Conservation (phyloP, 352 stramenopile species). For the Phytopythium vexans region DNA sequence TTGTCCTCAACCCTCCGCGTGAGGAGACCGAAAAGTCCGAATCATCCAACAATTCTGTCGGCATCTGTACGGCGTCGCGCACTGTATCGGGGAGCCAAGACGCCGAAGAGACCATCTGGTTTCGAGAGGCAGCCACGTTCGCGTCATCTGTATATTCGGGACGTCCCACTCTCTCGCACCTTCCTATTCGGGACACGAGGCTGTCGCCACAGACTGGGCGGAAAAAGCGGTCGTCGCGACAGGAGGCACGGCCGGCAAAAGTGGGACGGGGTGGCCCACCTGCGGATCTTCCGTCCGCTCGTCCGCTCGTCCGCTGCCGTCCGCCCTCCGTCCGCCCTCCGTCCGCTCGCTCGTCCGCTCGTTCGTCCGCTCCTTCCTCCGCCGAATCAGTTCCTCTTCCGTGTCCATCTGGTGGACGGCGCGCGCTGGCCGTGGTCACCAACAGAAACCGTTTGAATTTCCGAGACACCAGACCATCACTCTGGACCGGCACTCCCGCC, state of each 20-base stretch:
- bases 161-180: neutral
- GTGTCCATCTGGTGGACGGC: constrained; percentile 5
- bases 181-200: neutral
- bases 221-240: neutral
- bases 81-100: too few relatives aligned
- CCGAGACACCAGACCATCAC: constrained; percentile 5
- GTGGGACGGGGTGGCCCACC: constrained; percentile 2
- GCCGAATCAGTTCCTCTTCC: constrained; percentile 10
- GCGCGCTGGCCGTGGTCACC: neutral
- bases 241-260: constrained; percentile 1
- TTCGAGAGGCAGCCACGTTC: neutral
- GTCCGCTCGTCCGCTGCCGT: neutral
- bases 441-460: constrained; percentile 10
- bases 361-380: constrained; percentile 3
- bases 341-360: too few relatives aligned
- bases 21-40: too few relatives aligned
- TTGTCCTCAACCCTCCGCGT: too few relatives aligned
- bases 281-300: neutral
- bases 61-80: too few relatives aligned
- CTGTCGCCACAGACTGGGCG: constrained; percentile 1
- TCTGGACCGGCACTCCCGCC: constrained; percentile 14
- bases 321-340: neutral
- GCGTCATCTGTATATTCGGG: neutral
- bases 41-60: too few relatives aligned
- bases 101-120: constrained; percentile 1